Percentiles rank a stretch among this genome's conserved stretches.
Evolutionary conservation across 169 alveolate species (phyloP).

Genomic region (Cryptosporidium baileyi): DNA sequence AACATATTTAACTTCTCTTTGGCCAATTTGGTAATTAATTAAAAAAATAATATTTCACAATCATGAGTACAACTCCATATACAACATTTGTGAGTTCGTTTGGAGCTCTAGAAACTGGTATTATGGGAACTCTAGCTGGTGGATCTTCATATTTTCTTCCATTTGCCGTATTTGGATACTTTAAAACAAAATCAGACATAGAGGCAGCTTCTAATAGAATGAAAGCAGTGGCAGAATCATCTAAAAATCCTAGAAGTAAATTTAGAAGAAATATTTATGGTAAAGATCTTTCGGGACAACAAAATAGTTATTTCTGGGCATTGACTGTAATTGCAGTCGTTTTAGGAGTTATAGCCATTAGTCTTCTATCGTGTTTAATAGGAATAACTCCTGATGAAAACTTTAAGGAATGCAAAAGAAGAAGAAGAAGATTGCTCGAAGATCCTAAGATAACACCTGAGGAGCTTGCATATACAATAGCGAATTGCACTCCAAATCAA

Average conservation of each 20-base stretch:
- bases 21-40: not conserved
- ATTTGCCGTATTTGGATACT: constrained; percentile 51
- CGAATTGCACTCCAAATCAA: constrained; percentile 30
- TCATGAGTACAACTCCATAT: constrained; percentile 14
- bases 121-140: constrained; percentile 65
- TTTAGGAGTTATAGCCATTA: constrained; percentile 29
- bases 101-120: constrained; percentile 61
- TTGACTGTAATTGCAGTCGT: constrained; percentile 38
- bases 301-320: constrained; percentile 54
- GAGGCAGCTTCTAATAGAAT: constrained; percentile 22
- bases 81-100: constrained; percentile 27
- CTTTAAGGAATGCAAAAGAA: constrained; percentile 24
- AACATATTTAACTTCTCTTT: too few relatives aligned
- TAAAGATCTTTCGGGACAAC: constrained; percentile 18
- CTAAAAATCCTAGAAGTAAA: constrained; percentile 23
- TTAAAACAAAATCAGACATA: not conserved
- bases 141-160: constrained; percentile 63
- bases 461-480: constrained; percentile 45
- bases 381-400: constrained; percentile 63
- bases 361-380: constrained; percentile 41
- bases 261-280: not conserved
- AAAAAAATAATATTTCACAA: not conserved
- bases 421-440: constrained; percentile 48
- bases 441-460: constrained; percentile 60
- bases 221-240: constrained; percentile 2